Percentiles rank a stretch among this genome's conserved stretches.
Conservation (phyloP, 163 green algal species). For the Smithsoniella earleae region DNA sequence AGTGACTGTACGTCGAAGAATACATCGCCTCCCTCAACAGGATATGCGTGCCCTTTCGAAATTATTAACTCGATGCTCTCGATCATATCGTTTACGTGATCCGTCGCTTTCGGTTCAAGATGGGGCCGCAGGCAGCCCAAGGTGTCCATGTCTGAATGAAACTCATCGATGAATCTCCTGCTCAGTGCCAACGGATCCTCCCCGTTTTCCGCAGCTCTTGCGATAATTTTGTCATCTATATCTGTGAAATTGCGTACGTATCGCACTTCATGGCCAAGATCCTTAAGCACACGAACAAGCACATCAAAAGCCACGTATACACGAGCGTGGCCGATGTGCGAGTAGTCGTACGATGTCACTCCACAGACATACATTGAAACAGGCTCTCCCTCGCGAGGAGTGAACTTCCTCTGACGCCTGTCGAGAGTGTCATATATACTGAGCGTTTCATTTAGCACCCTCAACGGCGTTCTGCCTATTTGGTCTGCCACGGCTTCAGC, state of each 20-base stretch:
- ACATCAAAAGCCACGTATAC: constrained; percentile 93
- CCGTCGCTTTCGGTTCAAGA: constrained; percentile 80
- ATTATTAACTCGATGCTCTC: constrained; percentile 79
- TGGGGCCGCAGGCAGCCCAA: constrained; percentile 78
- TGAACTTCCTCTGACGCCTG: not conserved
- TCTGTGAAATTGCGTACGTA: constrained; percentile 95
- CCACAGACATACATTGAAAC: constrained; percentile 98
- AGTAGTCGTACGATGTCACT: constrained; percentile 96
- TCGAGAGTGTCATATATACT: constrained; percentile 9
- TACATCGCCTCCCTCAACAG: constrained; percentile 66
- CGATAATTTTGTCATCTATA: constrained; percentile 93
- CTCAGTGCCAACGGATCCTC: constrained; percentile 61
- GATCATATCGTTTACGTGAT: constrained; percentile 83
- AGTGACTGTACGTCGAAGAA: constrained; percentile 83
- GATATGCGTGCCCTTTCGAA: constrained; percentile 81
- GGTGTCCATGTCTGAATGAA: constrained; percentile 60
- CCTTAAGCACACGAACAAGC: constrained; percentile 66
- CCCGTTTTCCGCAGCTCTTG: constrained; percentile 49
- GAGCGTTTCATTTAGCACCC: too few relatives aligned
- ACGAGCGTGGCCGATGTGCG: constrained; percentile 87
- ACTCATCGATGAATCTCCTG: constrained; percentile 82
- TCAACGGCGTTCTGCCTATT: too few relatives aligned
- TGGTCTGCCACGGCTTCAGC: too few relatives aligned
- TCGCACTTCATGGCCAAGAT: constrained; percentile 60
- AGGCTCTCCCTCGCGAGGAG: not conserved